Base-by-base conservation (phyloP, 352 stramenopile species). In the Pilasporangium apinafurcum region DNA sequence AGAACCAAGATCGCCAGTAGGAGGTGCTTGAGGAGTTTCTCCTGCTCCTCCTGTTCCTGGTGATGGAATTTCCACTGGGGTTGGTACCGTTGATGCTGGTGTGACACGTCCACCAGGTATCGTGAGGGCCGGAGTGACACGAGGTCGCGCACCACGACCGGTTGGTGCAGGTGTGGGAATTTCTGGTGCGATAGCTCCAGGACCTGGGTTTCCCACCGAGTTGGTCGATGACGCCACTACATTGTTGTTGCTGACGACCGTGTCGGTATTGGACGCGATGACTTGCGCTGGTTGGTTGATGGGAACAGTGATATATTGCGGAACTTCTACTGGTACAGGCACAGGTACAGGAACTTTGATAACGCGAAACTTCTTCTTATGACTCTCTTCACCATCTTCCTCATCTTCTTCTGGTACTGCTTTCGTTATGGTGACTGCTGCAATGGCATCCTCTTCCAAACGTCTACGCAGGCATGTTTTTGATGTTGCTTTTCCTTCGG, bases 331-430 rank as follows among this genome's bases (percentile, higher is more conserved):
- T n/a, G 36, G 36, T 24, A 42, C 36, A 6, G 36, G 36, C 21
- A 42, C n/a, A n/a, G n/a, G n/a, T n/a, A n/a, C n/a, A n/a, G n/a
- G n/a, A n/a, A n/a, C n/a, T n/a, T n/a, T n/a, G n/a, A n/a, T n/a
- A n/a, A n/a, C n/a, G n/a, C n/a, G n/a, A n/a, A n/a, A n/a, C n/a
- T n/a, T n/a, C n/a, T n/a, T n/a, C n/a, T 42, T 20, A 24, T 24
- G 36, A 42, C 29, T 14, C 29, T 42, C 17, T 42, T 42, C 36
- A 42, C 36, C 4, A 42, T 42, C 13, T 28, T 8, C 18, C 36
- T 42, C 21, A n/a, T 42, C 16, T 12, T 14, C 8, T 42, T 9
- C 20, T 42, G 6, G 6, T 13, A 30, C 5, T 42, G 21, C 5
- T 16, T 30, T n/a, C 16, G 32, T 26, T 7, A 10, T 14, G 35